phyloP scores from a whole-genome alignment of 164 flowering plant species.

The Sedum album region DNA sequence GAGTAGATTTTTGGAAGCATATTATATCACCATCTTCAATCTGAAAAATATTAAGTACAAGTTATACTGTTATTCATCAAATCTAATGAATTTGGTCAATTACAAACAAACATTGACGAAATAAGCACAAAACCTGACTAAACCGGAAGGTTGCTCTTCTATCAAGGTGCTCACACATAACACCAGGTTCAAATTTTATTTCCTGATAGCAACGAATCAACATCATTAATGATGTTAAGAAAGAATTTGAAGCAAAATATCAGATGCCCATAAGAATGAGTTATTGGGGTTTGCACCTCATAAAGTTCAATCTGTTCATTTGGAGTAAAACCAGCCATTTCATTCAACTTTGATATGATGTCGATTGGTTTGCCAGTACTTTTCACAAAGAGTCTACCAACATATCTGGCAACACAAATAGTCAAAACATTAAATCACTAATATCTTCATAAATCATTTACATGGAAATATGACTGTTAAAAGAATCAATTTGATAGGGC shows the following conservation, averaged over 20 bases:
- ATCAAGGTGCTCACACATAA: constrained; percentile 73
- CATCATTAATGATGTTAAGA: neutral
- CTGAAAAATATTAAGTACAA: constrained; percentile 20
- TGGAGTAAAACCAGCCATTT: constrained; percentile 11
- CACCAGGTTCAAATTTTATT: constrained; percentile 67
- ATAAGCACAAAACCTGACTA: constrained; percentile 42
- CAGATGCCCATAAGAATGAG: neutral
- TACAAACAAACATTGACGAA: neutral
- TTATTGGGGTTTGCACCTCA: neutral
- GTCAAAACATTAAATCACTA: neutral
- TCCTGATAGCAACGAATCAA: constrained; percentile 32
- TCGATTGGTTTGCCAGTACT: constrained; percentile 11
- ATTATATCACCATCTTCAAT: constrained; percentile 83
- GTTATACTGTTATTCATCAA: neutral
- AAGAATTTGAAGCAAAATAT: neutral
- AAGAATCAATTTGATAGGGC: neutral
- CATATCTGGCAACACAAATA: constrained; percentile 1
- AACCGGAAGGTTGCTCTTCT: constrained; percentile 40
- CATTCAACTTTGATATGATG: constrained; percentile 7
- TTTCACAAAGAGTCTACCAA: constrained; percentile 12
- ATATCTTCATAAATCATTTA: neutral
- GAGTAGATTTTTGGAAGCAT: constrained; percentile 49
- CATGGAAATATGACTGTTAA: neutral
- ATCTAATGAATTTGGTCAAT: neutral
- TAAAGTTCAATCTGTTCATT: constrained; percentile 8